Percentiles rank a stretch among this genome's conserved stretches.
These are phyloP conservation scores for Globisporangium parvum DNA, from an alignment of 352 stramenopile genomes.

Conservation along the genomic window DNA sequence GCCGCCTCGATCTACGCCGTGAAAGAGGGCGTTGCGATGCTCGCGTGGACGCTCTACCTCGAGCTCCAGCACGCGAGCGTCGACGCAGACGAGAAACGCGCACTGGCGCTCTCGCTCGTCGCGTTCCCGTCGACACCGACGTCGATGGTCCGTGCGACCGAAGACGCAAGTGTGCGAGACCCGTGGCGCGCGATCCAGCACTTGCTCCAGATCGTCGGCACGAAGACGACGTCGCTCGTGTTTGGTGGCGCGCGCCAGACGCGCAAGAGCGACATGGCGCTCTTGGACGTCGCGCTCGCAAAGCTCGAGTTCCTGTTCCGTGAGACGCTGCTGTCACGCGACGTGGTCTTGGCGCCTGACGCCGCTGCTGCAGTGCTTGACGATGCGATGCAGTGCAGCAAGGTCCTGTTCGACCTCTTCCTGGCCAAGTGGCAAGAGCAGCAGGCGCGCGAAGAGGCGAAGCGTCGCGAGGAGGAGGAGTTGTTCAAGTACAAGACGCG, in stretches of 20 bases:
- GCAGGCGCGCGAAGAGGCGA: constrained; percentile 69
- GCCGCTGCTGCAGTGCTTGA: constrained; percentile 19
- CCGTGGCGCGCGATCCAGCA: constrained; percentile 79
- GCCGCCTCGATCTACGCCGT: constrained; percentile 67
- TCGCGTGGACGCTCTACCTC: constrained; percentile 58
- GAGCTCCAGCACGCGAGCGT: constrained; percentile 43
- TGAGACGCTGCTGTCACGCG: constrained; percentile 17
- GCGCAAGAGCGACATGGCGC: constrained; percentile 58
- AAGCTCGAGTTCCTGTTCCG: constrained; percentile 73
- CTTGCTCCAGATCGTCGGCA: constrained; percentile 43
- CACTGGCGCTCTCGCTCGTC: constrained; percentile 45
- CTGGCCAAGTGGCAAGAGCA: constrained; percentile 82
- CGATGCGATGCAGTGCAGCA: constrained; percentile 49
- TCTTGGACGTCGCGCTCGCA: constrained; percentile 60
- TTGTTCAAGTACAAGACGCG: constrained; percentile 86
- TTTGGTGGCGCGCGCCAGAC: constrained; percentile 41
- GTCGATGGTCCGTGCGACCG: not conserved
- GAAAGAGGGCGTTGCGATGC: constrained; percentile 80
- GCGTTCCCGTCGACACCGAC: constrained; percentile 61
- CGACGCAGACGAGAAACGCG: constrained; percentile 37
- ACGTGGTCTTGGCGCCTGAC: constrained; percentile 19
- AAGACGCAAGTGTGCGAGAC: constrained; percentile 3
- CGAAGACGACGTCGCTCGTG: constrained; percentile 31
- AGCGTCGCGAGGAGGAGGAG: constrained; percentile 62
- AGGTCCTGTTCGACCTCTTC: constrained; percentile 80